Base-by-base conservation (phyloP, 139 green algal species). In the Haematococcus lacustris region DNA sequence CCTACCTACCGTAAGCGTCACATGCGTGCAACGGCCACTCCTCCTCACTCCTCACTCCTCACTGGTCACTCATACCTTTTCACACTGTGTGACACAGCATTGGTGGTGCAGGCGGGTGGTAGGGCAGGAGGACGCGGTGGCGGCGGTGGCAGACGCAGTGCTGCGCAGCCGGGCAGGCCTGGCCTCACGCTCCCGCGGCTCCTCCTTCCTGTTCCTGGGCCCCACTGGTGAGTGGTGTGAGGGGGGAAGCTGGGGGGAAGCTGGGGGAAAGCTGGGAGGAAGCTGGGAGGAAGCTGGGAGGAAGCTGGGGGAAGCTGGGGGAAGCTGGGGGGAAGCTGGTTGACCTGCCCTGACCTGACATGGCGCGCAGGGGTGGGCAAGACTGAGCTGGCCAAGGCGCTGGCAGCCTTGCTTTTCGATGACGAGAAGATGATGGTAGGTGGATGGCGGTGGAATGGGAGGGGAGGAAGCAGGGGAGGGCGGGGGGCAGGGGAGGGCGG, bases 351-450 rank as follows among this genome's bases (percentile, higher is more conserved):
- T 95, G 77, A 88, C 86, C 37, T 82, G n/a, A n/a, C n/a, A n/a
- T n/a, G n/a, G n/a, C n/a, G 93, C 40, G 91, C 67, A 61, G 93
- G 94, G 47, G 94, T 98, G 33, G 94, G 94, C 69, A 98, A 98
- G 85, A 98, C 94, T 0, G 94, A 98, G 88, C 92, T 98, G 63
- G 88, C 89, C 53, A 97, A 98, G 84, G 88, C 91, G 51, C 83
- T 99, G 41, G 95, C 95, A 0, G 73, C 76, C 35, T 78, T 93
- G 82, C 80, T 97, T 68, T 98, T 98, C 77, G 93, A 97, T 74
- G 76, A 86, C 37, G 91, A 96, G 68, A 85, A 86, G 62, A 85
- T 88, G 76, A 86, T 98, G 73, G 78, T 96, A 47, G n/a, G n/a
- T n/a, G n/a, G n/a, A n/a, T n/a, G n/a, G n/a, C n/a, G n/a, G n/a